phyloP scores from a whole-genome alignment of 164 flowering plant species.

The Nymphaea thermarum region DNA sequence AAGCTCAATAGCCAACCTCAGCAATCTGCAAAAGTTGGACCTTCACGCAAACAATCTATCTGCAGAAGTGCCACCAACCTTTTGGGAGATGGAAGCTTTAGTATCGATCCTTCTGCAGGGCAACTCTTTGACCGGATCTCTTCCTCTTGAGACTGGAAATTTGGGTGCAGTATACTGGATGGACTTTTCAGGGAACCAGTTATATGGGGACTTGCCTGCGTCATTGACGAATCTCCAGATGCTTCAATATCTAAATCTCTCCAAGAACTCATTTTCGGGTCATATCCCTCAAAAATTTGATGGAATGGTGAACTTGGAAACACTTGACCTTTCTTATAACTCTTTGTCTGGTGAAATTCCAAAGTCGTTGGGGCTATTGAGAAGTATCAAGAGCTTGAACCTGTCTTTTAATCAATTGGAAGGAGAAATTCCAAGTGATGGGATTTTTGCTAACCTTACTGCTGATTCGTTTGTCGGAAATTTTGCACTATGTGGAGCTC shows the following conservation, averaged over 20 bases:
- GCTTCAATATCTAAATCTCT: not conserved
- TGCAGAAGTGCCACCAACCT: no score
- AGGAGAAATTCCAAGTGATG: not conserved
- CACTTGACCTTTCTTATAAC: not conserved
- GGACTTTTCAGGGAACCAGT: not conserved
- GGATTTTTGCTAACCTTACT: not conserved
- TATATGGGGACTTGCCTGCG: not conserved
- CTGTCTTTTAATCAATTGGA: slow-evolving; percentile 1
- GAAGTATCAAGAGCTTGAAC: not conserved
- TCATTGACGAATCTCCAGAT: not conserved
- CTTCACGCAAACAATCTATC: no score
- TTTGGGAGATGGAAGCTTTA: no score
- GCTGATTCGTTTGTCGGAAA: not conserved
- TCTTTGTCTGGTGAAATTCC: slow-evolving; percentile 2
- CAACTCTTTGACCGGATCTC: no score
- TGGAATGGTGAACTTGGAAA: not conserved
- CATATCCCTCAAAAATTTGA: not conserved
- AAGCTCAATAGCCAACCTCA: not conserved
- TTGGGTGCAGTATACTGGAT: not conserved
- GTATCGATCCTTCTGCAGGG: no score
- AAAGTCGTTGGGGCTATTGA: not conserved
- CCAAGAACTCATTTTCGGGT: not conserved
- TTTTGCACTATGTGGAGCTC: not conserved
- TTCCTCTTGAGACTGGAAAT: no score
- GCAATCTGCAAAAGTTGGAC: no score